Percentiles rank a stretch among this genome's conserved stretches.
phyloP scores from a whole-genome alignment of 23 red algal genomes.

The Gracilaria domingensis region DNA sequence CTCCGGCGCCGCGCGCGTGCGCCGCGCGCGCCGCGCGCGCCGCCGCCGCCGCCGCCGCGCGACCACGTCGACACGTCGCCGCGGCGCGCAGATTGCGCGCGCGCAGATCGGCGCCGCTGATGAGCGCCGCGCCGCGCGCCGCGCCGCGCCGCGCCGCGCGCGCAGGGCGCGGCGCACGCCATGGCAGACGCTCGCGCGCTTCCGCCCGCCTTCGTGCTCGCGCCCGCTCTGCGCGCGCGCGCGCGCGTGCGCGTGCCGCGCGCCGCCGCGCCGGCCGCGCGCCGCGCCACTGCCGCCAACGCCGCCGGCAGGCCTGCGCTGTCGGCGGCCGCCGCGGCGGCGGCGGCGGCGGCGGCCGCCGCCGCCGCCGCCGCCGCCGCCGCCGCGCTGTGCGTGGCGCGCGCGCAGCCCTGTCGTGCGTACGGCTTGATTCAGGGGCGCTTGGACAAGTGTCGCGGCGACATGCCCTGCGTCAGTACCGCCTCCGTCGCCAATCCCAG shows the following conservation, averaged over 20 bases:
- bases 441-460: conserved; percentile 79
- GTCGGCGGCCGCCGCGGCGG: neutral
- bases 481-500: conserved; percentile 81
- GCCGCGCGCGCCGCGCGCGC: neutral
- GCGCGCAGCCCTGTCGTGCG: neutral
- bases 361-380: conserved; percentile 25
- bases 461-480: conserved; percentile 78
- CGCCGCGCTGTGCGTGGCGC: conserved; percentile 19
- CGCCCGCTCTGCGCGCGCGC: neutral
- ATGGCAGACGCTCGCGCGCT: too few relatives aligned
- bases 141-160: too few relatives aligned
- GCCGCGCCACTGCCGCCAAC: conserved; percentile 7
- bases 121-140: too few relatives aligned
- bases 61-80: neutral
- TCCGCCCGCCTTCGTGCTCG: neutral
- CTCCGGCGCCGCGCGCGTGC: neutral
- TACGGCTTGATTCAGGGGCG: conserved; percentile 54
- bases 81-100: neutral
- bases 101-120: neutral
- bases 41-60: neutral
- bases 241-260: neutral
- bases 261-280: neutral
- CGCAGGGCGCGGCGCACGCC: too few relatives aligned
- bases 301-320: neutral
- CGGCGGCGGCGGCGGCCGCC: neutral